These are phyloP conservation scores for Nicotiana knightiana DNA, from an alignment of 257 asterid species.

Conservation along the genomic window DNA sequence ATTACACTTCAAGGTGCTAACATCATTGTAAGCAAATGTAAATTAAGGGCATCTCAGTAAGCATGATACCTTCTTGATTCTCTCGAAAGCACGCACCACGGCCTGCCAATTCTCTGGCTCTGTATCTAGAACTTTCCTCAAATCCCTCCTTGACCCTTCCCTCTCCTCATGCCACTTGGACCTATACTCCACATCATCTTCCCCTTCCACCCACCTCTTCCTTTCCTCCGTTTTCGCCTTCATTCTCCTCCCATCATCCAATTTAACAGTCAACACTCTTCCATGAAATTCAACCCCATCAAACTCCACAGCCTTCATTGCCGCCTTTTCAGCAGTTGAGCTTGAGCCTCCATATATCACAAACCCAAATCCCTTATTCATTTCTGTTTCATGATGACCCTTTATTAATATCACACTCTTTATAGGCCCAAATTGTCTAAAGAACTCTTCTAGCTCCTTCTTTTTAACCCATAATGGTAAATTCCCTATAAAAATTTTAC, in stretches of 20 bases:
- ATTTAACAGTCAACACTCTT: conserved; percentile 71
- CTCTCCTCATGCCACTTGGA: conserved; percentile 94
- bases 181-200: conserved; percentile 40
- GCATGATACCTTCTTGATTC: conserved; percentile 70
- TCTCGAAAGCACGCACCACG: conserved; percentile 77
- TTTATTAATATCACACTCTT: conserved; percentile 73
- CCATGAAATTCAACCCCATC: conserved; percentile 98
- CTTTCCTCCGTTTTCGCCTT: conserved; percentile 43
- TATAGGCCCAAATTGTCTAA: conserved; percentile 91
- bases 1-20: not conserved
- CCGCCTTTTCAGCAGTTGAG: conserved; percentile 67
- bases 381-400: conserved; percentile 74
- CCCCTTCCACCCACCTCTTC: conserved; percentile 52
- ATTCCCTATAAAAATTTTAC: conserved; percentile 90
- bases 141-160: conserved; percentile 62
- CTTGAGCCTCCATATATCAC: conserved; percentile 65
- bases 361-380: conserved; percentile 94
- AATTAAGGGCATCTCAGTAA: conserved; percentile 1
- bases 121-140: conserved; percentile 69
- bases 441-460: conserved; percentile 66
- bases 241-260: conserved; percentile 83
- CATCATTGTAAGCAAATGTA: not conserved
- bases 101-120: conserved; percentile 95
- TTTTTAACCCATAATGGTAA: conserved; percentile 88
- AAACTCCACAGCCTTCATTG: conserved; percentile 90